Conservation (phyloP, 352 stramenopile species). For the Globisporangium viniferum region DNA sequence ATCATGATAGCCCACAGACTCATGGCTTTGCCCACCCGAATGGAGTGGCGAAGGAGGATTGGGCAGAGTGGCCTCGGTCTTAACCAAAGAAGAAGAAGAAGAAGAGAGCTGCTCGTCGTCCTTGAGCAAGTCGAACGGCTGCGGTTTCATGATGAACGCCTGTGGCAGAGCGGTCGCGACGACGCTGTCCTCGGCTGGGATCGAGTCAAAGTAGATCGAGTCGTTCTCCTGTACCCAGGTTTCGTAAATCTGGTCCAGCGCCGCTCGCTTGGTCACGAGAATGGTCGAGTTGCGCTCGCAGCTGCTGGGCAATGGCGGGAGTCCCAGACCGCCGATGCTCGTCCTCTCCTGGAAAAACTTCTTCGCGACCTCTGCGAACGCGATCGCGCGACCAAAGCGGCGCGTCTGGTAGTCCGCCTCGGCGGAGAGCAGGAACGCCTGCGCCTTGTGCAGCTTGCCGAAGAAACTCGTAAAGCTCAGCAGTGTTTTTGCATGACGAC, state of each 20-base stretch:
- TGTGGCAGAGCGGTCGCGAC: conserved; percentile 17
- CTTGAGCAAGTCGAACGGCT: conserved; percentile 10
- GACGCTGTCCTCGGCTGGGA: conserved; percentile 24
- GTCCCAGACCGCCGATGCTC: conserved; percentile 21
- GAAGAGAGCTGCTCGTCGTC: neutral
- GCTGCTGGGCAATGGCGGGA: conserved; percentile 17
- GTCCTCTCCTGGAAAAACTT: conserved; percentile 23
- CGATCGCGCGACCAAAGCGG: conserved; percentile 29
- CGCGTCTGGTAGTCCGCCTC: conserved; percentile 22
- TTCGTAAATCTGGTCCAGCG: conserved; percentile 7
- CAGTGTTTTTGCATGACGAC: conserved; percentile 16
- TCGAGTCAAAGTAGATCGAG: conserved; percentile 26
- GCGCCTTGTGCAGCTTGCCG: conserved; percentile 24
- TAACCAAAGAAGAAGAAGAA: neutral
- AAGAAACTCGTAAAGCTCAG: conserved; percentile 32
- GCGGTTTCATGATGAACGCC: conserved; percentile 32
- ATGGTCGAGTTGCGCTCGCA: conserved; percentile 9
- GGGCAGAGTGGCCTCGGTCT: neutral
- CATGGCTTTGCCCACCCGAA: neutral
- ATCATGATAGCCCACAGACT: neutral
- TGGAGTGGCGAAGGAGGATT: neutral
- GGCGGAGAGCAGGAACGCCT: conserved; percentile 23
- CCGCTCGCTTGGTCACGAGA: conserved; percentile 17
- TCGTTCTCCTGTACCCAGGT: conserved; percentile 29
- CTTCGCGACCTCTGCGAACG: conserved; percentile 16